These are phyloP conservation scores for Cryptococcus sp. DNA, from an alignment of 1,284 basidiomycete species.

Conservation along the genomic window DNA sequence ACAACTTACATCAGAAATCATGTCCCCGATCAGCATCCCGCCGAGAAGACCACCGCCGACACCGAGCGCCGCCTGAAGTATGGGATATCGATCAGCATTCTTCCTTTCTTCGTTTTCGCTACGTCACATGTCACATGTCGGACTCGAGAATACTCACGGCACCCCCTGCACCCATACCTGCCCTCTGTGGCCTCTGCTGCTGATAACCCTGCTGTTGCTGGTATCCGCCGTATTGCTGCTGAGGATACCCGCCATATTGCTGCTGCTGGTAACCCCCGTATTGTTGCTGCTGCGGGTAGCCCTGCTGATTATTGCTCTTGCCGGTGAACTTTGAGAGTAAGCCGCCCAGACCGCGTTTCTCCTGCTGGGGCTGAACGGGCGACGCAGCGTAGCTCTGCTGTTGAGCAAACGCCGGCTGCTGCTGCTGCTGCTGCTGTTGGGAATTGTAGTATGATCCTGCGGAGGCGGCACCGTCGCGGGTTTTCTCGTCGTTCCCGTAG, in stretches of 20 bases:
- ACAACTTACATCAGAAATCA: conserved; percentile 41
- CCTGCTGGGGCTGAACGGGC: conserved; percentile 17
- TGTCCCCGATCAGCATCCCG: conserved; percentile 52
- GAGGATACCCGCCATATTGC: conserved; percentile 23
- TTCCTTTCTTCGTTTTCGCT: neutral
- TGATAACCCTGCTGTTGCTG: conserved; percentile 27
- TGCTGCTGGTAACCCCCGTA: conserved; percentile 37
- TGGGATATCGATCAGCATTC: neutral
- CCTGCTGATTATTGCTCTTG: conserved; percentile 32
- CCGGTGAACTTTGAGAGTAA: conserved; percentile 42
- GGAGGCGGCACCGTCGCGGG: neutral
- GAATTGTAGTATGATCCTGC: conserved; percentile 8
- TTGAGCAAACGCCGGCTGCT: conserved; percentile 5
- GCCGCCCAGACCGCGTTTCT: conserved; percentile 40
- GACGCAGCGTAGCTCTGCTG: conserved; percentile 1
- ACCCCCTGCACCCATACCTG: conserved; percentile 44
- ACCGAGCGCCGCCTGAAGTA: conserved; percentile 38
- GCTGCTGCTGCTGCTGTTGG: conserved; percentile 10
- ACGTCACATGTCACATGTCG: neutral
- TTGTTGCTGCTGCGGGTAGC: conserved; percentile 27
- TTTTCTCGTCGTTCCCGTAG: conserved; percentile 12
- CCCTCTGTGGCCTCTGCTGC: conserved; percentile 26
- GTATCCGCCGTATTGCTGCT: conserved; percentile 24
- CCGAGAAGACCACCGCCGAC: conserved; percentile 50
- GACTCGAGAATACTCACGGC: conserved; percentile 27